phyloP scores from a whole-genome alignment of 345 rosid species.

The Aurinia saxatilis region DNA sequence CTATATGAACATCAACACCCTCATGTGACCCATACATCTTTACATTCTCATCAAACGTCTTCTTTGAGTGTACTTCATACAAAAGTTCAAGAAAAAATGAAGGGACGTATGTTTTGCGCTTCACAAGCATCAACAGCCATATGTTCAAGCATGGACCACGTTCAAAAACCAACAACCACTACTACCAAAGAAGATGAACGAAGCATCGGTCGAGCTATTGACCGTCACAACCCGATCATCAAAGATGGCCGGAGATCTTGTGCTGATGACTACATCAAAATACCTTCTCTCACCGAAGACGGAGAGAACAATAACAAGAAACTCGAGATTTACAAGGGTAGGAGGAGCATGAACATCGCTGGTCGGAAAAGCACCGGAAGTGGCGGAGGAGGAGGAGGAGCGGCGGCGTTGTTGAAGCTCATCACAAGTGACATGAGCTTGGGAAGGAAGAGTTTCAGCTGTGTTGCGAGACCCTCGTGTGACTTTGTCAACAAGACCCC shows the following conservation, averaged over 20 bases:
- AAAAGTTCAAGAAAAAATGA: not conserved
- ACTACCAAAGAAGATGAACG: conserved; percentile 17
- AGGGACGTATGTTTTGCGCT: conserved; percentile 31
- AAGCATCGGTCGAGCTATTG: conserved; percentile 51
- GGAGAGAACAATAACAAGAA: conserved; percentile 11
- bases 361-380: conserved; percentile 9
- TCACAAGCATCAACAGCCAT: conserved; percentile 92
- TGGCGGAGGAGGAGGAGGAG: conserved; percentile 4
- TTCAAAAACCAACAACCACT: conserved; percentile 26
- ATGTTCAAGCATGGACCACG: conserved; percentile 53
- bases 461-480: conserved; percentile 27
- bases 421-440: conserved; percentile 15
- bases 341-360: conserved; percentile 22
- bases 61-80: not conserved
- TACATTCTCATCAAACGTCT: conserved; percentile 6
- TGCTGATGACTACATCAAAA: conserved; percentile 25
- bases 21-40: not conserved
- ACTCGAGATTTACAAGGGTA: conserved; percentile 16
- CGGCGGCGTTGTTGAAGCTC: conserved; percentile 19
- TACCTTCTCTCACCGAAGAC: conserved; percentile 8
- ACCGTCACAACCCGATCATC: conserved; percentile 83
- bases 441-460: conserved; percentile 36
- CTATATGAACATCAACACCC: not conserved
- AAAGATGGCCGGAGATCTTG: conserved; percentile 42
- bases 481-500: conserved; percentile 43